These are phyloP conservation scores for Arthrinium phaeospermum DNA, from an alignment of 2,329 filamentous ascomycete species.

Conservation along the genomic window DNA sequence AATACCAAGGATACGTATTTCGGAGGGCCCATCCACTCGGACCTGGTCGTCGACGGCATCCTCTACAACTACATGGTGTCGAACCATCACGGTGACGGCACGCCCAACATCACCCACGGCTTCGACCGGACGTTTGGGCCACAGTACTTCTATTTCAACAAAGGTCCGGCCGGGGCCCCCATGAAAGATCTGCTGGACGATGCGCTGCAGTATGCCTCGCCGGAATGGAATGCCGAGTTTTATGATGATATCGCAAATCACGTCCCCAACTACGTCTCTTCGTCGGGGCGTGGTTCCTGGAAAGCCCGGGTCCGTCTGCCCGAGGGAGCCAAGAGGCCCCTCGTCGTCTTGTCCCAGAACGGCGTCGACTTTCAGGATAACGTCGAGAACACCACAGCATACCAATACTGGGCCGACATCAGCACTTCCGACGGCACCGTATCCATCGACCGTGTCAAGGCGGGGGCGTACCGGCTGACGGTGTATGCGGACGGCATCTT, in stretches of 20 bases:
- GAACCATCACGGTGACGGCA: constrained; percentile 68
- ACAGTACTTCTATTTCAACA: constrained; percentile 68
- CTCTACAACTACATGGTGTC: constrained; percentile 68
- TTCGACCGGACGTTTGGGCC: constrained; percentile 70
- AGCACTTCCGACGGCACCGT: constrained; percentile 50
- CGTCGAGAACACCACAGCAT: constrained; percentile 56
- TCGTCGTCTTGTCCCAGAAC: constrained; percentile 60
- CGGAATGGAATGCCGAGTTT: constrained; percentile 63
- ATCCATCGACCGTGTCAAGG: constrained; percentile 58
- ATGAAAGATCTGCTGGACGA: constrained; percentile 58
- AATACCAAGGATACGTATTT: constrained; percentile 69
- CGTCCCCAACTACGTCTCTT: constrained; percentile 64
- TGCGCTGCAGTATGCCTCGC: constrained; percentile 55
- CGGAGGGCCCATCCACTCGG: constrained; percentile 66
- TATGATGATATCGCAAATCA: constrained; percentile 67
- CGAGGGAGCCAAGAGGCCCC: constrained; percentile 52
- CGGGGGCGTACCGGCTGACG: constrained; percentile 66
- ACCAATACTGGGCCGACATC: constrained; percentile 68
- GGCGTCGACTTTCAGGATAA: constrained; percentile 65
- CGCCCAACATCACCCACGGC: constrained; percentile 67
- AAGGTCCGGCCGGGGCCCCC: constrained; percentile 50
- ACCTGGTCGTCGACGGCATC: constrained; percentile 68
- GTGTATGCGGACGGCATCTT: constrained; percentile 68
- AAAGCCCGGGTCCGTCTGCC: constrained; percentile 59
- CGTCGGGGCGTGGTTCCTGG: constrained; percentile 55